Conservation (phyloP, 441 rosid genomes). For the Raphanus hybrid region DNA sequence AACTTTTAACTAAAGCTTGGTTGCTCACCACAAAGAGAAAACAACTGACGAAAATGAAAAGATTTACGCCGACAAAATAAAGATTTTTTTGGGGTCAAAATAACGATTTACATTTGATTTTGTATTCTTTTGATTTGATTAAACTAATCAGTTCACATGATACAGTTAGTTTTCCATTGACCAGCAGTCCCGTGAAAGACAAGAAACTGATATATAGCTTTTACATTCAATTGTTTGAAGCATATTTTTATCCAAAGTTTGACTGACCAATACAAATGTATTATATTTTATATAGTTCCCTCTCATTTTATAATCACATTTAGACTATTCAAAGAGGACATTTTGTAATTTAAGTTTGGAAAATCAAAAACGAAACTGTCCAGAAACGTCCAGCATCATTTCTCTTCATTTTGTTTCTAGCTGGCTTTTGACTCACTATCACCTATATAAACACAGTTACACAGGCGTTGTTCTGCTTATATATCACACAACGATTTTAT, state of each 20-base stretch:
- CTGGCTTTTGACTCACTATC: slow-evolving; percentile 17
- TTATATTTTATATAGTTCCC: neutral
- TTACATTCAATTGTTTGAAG: neutral
- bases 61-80: neutral
- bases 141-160: slow-evolving; percentile 32
- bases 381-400: neutral
- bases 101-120: neutral
- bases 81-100: neutral
- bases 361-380: neutral
- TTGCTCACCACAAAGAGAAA: neutral
- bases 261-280: slow-evolving; percentile 16
- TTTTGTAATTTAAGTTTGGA: neutral
- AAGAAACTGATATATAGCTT: slow-evolving; percentile 1
- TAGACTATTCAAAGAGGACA: slow-evolving; percentile 6
- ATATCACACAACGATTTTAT: neutral
- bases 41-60: neutral
- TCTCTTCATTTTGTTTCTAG: slow-evolving; percentile 5
- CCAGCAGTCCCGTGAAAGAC: slow-evolving; percentile 29
- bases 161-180: slow-evolving; percentile 12
- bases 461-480: neutral
- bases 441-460: neutral
- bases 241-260: slow-evolving; percentile 13
- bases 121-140: slow-evolving; percentile 2
- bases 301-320: neutral
- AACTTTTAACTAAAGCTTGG: neutral